A percentile compares a stretch with the other conserved stretches of the same genome.
phyloP scores from a whole-genome alignment of 345 rosid species.

The Angophora floribunda region DNA sequence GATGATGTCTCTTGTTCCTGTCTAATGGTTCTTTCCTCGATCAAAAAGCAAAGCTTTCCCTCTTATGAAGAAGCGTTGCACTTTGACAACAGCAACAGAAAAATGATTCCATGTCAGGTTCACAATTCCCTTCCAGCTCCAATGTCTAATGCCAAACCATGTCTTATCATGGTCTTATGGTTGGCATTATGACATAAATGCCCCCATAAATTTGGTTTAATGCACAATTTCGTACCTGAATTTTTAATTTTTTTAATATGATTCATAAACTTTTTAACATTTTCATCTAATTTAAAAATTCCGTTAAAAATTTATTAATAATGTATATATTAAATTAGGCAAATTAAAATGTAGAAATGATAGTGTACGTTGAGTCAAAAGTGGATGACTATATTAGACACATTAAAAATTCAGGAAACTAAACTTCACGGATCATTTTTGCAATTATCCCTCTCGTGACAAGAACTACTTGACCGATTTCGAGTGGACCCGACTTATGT shows the following conservation, averaged over 20 bases:
- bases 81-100: background rate
- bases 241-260: background rate
- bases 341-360: background rate
- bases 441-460: background rate
- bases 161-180: too few species aligned
- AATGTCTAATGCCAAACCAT: background rate
- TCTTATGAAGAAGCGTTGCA: background rate
- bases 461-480: background rate
- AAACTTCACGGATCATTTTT: background rate
- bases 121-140: background rate
- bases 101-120: background rate
- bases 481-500: background rate
- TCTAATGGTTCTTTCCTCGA: too few species aligned
- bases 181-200: too few species aligned
- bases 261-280: background rate
- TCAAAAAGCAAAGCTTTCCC: background rate
- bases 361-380: background rate
- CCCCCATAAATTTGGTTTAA: too few species aligned
- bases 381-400: fast-evolving
- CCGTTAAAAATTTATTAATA: background rate
- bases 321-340: background rate
- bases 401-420: background rate
- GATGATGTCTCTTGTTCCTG: too few species aligned
- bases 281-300: background rate
- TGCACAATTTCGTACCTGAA: too few species aligned